These are phyloP conservation scores for Eutrema yunnanense DNA, from an alignment of 345 rosid genomes.

Conservation along the genomic window DNA sequence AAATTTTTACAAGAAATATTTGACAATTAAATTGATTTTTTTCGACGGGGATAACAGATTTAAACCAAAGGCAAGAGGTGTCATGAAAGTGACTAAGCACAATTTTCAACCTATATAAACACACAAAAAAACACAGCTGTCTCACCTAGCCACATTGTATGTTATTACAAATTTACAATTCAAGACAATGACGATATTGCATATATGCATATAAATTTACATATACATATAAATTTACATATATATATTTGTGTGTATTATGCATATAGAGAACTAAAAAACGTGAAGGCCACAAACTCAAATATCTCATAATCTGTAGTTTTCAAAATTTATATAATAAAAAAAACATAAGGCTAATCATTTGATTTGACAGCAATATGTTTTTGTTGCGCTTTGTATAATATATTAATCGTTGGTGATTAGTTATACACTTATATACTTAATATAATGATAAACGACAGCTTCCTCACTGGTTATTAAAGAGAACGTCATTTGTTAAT, in stretches of 20 bases:
- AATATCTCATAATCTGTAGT: background rate
- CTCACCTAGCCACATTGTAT: conserved; percentile 15
- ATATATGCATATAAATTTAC: background rate
- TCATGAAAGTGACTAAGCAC: conserved; percentile 27
- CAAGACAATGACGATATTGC: conserved; percentile 22
- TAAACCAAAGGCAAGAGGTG: conserved; percentile 9
- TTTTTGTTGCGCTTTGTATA: background rate
- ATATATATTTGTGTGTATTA: no score
- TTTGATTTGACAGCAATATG: conserved; percentile 16
- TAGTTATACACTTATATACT: background rate
- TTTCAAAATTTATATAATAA: conserved; percentile 8
- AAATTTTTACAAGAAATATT: no score
- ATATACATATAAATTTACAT: background rate
- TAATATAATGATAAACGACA: background rate
- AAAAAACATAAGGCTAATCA: conserved; percentile 14
- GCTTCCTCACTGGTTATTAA: background rate
- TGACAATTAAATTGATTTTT: no score
- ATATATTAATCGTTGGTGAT: background rate
- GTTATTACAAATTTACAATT: conserved; percentile 10
- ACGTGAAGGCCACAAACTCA: conserved; percentile 31
- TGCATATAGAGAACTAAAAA: background rate
- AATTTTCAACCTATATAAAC: conserved; percentile 19
- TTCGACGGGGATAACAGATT: no score
- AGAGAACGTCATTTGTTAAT: background rate
- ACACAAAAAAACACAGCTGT: conserved; percentile 22